Conservation (phyloP, 805 yeast genomes). For the Pichia rugopelliculosa region DNA sequence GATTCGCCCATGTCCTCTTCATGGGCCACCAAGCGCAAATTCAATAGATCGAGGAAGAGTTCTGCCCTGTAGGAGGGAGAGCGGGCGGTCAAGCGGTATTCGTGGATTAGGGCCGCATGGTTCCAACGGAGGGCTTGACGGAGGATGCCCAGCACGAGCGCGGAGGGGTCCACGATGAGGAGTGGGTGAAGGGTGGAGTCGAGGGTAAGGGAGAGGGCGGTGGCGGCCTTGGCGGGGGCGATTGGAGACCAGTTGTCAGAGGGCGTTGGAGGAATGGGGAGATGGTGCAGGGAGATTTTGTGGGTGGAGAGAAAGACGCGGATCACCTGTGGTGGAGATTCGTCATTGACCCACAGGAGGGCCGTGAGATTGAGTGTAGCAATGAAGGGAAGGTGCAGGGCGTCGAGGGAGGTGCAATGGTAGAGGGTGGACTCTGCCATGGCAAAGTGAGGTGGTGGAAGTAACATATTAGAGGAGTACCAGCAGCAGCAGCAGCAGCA, state of each 20-base stretch:
- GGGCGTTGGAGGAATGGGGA: constrained; percentile 24
- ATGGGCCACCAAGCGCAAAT: constrained; percentile 37
- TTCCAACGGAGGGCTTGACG: neutral
- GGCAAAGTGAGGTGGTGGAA: constrained; percentile 91
- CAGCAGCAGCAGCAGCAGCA: no score
- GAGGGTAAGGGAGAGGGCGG: constrained; percentile 9
- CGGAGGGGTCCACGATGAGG: constrained; percentile 35
- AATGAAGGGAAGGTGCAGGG: constrained; percentile 69
- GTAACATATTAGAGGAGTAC: no score
- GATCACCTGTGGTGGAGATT: constrained; percentile 69
- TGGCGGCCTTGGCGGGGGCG: neutral
- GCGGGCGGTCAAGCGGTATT: neutral
- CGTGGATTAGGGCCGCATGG: neutral
- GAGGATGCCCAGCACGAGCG: neutral
- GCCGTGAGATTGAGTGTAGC: constrained; percentile 64
- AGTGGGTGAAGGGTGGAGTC: constrained; percentile 32
- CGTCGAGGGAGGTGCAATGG: constrained; percentile 72
- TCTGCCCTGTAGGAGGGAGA: constrained; percentile 10
- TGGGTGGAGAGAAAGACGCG: constrained; percentile 55
- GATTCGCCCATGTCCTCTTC: neutral
- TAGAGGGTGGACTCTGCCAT: constrained; percentile 59
- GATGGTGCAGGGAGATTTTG: constrained; percentile 42
- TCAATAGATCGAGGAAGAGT: constrained; percentile 27
- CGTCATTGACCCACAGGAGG: constrained; percentile 74
- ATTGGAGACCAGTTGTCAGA: neutral